Conservation (phyloP, 768 basidiomycete species). For the Russula emetica region DNA sequence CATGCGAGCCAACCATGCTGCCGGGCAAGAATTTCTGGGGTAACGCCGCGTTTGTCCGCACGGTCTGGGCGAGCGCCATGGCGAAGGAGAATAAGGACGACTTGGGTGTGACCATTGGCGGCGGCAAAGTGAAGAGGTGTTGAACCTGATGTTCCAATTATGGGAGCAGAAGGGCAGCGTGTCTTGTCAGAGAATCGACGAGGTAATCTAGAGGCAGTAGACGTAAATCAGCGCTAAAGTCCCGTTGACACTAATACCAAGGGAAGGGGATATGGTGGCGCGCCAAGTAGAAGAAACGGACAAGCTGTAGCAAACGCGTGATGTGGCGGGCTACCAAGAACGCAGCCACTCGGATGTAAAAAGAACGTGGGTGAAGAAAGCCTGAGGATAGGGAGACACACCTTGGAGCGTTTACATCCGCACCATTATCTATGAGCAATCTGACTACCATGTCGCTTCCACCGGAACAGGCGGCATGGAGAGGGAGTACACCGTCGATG, state of each 20-base stretch:
- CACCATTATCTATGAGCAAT: constrained; percentile 85
- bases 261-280: constrained; percentile 6
- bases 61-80: constrained; percentile 79
- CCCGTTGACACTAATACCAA: not conserved
- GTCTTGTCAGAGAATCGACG: constrained; percentile 70
- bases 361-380: not conserved
- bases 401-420: constrained; percentile 98
- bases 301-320: not conserved
- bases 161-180: constrained; percentile 61
- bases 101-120: constrained; percentile 82
- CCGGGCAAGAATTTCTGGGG: constrained; percentile 77
- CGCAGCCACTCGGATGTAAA: not conserved
- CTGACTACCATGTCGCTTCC: constrained; percentile 86
- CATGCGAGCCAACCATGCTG: constrained; percentile 78
- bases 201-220: constrained; percentile 48
- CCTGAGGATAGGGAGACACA: constrained; percentile 35
- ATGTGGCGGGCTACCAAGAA: not conserved
- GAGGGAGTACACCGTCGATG: constrained; percentile 91
- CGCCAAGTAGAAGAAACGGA: constrained; percentile 1
- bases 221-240: not conserved
- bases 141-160: constrained; percentile 79
- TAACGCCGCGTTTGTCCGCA: constrained; percentile 87
- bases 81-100: constrained; percentile 75
- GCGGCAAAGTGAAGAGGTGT: constrained; percentile 97
- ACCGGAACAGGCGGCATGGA: constrained; percentile 91